Evolutionary conservation across 1,284 basidiomycete genomes (phyloP), one percentile per base, ranked within the genome.

Genomic region (Kalmanozyma brasiliensis): DNA sequence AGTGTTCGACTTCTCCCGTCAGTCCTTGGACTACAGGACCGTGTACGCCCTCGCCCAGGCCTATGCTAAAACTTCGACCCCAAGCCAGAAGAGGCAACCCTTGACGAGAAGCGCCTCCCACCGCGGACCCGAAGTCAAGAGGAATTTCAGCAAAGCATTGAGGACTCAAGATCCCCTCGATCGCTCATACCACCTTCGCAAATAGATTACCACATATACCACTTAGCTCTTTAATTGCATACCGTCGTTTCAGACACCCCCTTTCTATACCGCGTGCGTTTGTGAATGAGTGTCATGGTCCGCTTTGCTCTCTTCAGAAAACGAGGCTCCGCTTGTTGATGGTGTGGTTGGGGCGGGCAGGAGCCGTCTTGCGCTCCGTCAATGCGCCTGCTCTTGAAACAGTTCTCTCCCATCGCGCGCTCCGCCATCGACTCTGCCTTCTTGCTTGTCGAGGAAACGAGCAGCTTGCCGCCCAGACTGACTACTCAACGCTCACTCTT

Each of bases 1-100:
- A n/a, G 20, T 66, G 4, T 67, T 67, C 20, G 64, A 67, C 33
- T 37, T 67, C 19, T 52, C 52, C 10, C 45, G 49, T 4, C 30
- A 37, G 1, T 49, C 48, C 34, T 22, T 61, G 8, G 55, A 58
- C 22, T 53, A 53, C 36, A 45, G 36, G 24, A 24, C 42, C 2
- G 51, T 53, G 3, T 53, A 53, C 29, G 51, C 51, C 2, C n/a
- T 53, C n/a, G 51, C 51, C 9, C 51, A 53, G 43, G 51, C 45
- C 29, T 53, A 53, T 23, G 51, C 51, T 10, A 53, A 53, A 29
- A 29, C 49, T 22, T 34, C 30, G 14, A 32, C n/a, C 22, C 19
- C 24, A 3, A 38, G 8, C 34, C 26, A 6, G 11, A 29, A 6
- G 26, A 29, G n/a, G n/a, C n/a, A n/a, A n/a, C n/a, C n/a, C n/a